Evolutionary conservation across 2,329 filamentous ascomycete species (phyloP).

Genomic region (Colletotrichum melonis): DNA sequence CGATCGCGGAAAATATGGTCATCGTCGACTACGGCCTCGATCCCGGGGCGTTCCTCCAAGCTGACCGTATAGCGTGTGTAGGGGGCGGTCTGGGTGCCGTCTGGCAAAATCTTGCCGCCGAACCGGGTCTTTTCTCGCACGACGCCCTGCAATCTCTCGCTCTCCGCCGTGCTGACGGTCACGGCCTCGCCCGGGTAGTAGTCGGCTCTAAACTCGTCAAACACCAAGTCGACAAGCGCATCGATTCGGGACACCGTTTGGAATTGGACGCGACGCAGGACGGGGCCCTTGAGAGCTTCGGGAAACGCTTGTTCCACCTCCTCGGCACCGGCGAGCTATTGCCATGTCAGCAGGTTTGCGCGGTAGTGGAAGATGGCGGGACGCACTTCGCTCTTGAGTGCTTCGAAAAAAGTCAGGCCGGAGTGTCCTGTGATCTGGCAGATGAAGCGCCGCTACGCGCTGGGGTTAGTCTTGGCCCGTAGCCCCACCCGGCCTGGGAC

Average conservation of each 20-base stretch:
- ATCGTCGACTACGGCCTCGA: constrained; percentile 84
- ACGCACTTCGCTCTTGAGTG: constrained; percentile 88
- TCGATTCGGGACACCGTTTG: constrained; percentile 91
- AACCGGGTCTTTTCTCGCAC: constrained; percentile 90
- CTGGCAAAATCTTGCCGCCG: constrained; percentile 68
- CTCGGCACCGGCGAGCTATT: constrained; percentile 79
- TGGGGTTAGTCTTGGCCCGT: constrained; percentile 31
- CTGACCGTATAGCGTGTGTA: constrained; percentile 86
- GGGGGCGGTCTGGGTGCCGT: constrained; percentile 77
- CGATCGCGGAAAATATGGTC: constrained; percentile 87
- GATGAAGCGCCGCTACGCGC: constrained; percentile 81
- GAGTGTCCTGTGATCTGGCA: constrained; percentile 97
- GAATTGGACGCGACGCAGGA: constrained; percentile 91
- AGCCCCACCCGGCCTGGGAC: constrained; percentile 41
- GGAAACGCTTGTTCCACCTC: constrained; percentile 94
- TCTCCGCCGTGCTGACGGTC: constrained; percentile 75
- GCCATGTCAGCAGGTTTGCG: constrained; percentile 16
- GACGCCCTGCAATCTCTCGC: constrained; percentile 76
- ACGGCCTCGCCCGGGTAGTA: constrained; percentile 92
- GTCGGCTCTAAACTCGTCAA: constrained; percentile 85
- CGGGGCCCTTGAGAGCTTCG: constrained; percentile 88
- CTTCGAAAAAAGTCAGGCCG: constrained; percentile 91
- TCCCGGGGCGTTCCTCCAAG: constrained; percentile 72
- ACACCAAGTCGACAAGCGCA: constrained; percentile 76
- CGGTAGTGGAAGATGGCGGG: constrained; percentile 1